Evolutionary conservation across 371 early-diverging fungal species (phyloP), one percentile per base, ranked within the genome.

Genomic region (Saksenaea vasiformis): DNA sequence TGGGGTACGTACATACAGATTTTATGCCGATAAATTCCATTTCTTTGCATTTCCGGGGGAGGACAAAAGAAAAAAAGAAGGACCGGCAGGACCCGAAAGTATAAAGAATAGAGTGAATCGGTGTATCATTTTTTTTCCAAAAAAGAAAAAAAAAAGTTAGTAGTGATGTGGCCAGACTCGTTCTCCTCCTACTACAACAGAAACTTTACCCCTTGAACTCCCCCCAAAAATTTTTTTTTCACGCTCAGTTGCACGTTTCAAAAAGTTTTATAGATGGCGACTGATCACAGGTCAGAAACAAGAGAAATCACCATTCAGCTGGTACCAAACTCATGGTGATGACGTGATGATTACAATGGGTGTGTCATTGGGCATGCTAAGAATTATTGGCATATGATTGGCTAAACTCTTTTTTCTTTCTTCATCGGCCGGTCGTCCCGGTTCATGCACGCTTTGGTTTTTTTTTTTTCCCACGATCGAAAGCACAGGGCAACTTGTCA

Each of bases 1-100:
- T 7, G 73, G 76, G 13, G 72, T 78, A 26, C 81, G 78, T 54
- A 78, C 78, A 3, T n/a, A 31, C 31, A 31, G 31, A 31, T 31
- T n/a, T 44, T 47, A 47, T 47, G 51, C 51, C 51, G 51, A 47
- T 47, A 47, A 47, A 47, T 47, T 47, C 51, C 51, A 47, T 47
- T 47, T 47, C 22, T 47, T 47, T 47, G 51, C 51, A 22, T 47
- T 47, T 47, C 51, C 51, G 51, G 22, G 51, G 22, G 22, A 22
- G 43, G 1, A 17, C 5, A 22, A 10, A 22, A 22, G 11, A 22
- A 22, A 8, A 22, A 47, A 2, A 22, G n/a, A 44, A n/a, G 44
- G 51, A 47, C 51, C 51, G 51, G 51, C 51, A 47, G 51, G 51
- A 47, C 51, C 51, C 51, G 51, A 47, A 22, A 17, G 43, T 19